Base-by-base conservation (phyloP, 2,329 filamentous ascomycete species). In the Penicillium sp. region DNA sequence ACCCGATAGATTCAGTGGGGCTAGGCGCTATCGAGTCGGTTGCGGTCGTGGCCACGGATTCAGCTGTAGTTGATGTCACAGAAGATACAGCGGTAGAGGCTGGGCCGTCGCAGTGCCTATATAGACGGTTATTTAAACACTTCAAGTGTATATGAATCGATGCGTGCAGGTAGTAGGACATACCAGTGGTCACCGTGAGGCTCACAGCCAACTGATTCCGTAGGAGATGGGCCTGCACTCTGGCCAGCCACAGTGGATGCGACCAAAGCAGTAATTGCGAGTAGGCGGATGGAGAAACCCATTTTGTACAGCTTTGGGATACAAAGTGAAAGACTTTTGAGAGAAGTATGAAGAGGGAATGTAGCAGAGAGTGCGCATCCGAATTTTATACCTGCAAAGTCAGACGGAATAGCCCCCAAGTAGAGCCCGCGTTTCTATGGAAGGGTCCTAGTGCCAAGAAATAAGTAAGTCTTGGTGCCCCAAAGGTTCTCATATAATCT, bases 191-290 rank as follows among this genome's bases (percentile, higher is more conserved):
- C 65, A 5, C 65, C 65, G 31, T 67, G 60, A 3, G 66, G 57
- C 21, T 66, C 56, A 42, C 65, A 64, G 36, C 66, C 63, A 13
- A 61, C 32, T 6, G 64, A 71, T 14, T 60, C 67, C 5, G 67
- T 71, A n/a, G 68, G 68, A 18, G 65, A 69, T 24, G 67, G 67
- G 14, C 64, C 66, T 0, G 64, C 65, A n/a, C 64, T 58, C 29
- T 65, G 48, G 10, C 49, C 51, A 11, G 58, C 47, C n/a, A 58
- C 39, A 21, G 54, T 50, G 8, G 54, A 48, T 16, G 62, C 56
- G 14, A 61, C 56, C 44, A 66, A 48, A 24, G 59, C 61, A 7
- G 59, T 32, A n/a, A 67, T 32, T 16, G 55, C 52, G 21, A 60
- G 50, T 41, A 61, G 18, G 7, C 31, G 27, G 34, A 32, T 41